Base-by-base conservation (phyloP, 441 rosid genomes). In the Rhodomyrtus psidioides region DNA sequence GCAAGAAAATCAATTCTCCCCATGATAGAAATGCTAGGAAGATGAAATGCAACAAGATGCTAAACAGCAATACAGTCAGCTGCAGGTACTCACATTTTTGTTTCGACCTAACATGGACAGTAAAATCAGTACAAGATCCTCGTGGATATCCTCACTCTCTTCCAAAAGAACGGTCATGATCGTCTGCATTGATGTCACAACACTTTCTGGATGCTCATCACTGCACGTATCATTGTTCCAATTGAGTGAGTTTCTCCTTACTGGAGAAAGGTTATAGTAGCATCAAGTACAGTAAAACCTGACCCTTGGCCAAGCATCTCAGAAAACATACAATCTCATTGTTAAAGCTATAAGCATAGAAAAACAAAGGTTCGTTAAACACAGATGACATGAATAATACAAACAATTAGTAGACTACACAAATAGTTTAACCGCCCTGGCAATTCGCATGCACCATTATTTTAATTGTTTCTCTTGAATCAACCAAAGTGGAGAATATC, bases 121-220 rank as follows among this genome's bases (percentile, higher is more conserved):
- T 90, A 97, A 59, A 86, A 93, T 89, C 65, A 92, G 91, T 89
- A 98, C 87, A 46, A 97, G 97, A 92, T 97, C 97, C 88, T 98
- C 99, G 70, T 74, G 89, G 85, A 97, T 90, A 87, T 97, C 99
- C 92, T 97, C 99, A 86, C 98, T 98, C 90, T 98, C 99, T 92
- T 98, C 98, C 90, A 98, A 89, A 86, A 97, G 95, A 89, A 94
- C 94, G 55, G 86, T 89, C 98, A 98, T 95, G 92, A 96, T 96
- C 82, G 93, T 95, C 90, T 95, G 98, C 99, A 98, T 98, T 84
- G 99, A 97, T 56, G 96, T 90, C 44, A 95, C 84, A 90, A 98
- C 97, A 91, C 92, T 94, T 91, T 96, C 96, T 86, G 96, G 98
- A 88, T 96, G 99, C 89, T 97, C 97, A 92, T 97, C 99, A 83